A percentile compares a stretch with the other conserved stretches of the same genome.
phyloP scores from a whole-genome alignment of 306 rosid species.

The Arachis hypogaea region DNA sequence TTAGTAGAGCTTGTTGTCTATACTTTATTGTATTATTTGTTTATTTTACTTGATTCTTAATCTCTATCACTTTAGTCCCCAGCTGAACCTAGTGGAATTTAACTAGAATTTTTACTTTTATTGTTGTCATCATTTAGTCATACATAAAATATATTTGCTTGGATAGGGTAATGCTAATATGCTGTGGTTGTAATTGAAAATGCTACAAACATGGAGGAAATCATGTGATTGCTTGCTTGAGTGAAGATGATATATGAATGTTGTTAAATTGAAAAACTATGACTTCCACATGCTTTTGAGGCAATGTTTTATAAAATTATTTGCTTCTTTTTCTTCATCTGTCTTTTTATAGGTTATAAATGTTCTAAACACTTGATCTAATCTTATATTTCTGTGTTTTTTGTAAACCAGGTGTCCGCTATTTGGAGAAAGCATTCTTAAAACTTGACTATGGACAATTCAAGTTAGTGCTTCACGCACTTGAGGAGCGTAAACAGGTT shows the following conservation, averaged over 20 bases:
- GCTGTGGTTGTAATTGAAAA: neutral
- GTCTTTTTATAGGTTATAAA: too few species aligned
- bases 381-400: constrained; percentile 31
- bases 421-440: constrained; percentile 97
- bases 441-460: constrained; percentile 92
- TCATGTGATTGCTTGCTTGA: constrained; percentile 13
- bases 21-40: neutral
- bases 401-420: constrained; percentile 77
- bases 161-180: constrained; percentile 16
- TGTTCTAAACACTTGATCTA: constrained; percentile 22
- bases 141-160: neutral
- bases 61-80: constrained; percentile 10
- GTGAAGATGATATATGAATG: constrained; percentile 24
- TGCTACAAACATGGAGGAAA: constrained; percentile 9
- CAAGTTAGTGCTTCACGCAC: constrained; percentile 97
- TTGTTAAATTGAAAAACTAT: neutral
- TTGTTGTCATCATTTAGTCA: neutral
- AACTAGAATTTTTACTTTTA: neutral
- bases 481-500: constrained; percentile 89
- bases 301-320: constrained; percentile 13
- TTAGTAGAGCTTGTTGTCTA: neutral
- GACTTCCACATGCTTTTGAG: neutral
- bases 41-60: neutral
- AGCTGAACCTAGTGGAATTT: neutral
- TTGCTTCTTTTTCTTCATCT: neutral